Percentiles rank a stretch among this genome's conserved stretches.
Evolutionary conservation across 768 basidiomycete genomes (phyloP).

Genomic region (Dioszegia hungarica): DNA sequence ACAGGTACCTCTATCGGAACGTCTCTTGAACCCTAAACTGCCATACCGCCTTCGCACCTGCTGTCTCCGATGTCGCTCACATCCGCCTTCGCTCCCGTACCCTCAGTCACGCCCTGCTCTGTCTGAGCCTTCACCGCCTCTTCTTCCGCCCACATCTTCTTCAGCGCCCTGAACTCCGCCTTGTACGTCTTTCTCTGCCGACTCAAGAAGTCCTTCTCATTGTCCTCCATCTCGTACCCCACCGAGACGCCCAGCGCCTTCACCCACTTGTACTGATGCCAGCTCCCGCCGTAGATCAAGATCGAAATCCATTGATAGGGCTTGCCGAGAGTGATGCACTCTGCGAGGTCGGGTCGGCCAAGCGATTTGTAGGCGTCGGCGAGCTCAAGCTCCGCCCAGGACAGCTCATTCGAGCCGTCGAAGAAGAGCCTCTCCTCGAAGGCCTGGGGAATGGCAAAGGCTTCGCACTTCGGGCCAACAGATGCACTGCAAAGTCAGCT

Average conservation of each 20-base stretch:
- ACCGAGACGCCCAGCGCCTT: neutral
- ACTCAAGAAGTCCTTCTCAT: neutral
- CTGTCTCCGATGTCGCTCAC: neutral
- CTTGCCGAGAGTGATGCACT: neutral
- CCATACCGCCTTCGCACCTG: neutral
- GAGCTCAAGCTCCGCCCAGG: neutral
- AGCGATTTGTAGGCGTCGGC: neutral
- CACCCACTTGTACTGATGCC: neutral
- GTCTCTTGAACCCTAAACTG: too few relatives aligned
- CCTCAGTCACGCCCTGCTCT: too few relatives aligned
- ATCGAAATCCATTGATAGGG: neutral
- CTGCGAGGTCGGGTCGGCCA: neutral
- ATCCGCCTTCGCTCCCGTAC: too few relatives aligned
- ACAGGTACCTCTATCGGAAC: too few relatives aligned
- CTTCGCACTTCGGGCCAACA: neutral
- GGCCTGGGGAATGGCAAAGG: constrained; percentile 4
- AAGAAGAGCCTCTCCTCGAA: neutral
- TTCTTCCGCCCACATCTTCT: too few relatives aligned
- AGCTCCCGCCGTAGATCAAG: neutral
- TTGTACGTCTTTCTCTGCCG: neutral
- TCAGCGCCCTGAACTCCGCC: too few relatives aligned
- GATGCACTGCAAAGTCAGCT: neutral
- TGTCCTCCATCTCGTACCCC: neutral
- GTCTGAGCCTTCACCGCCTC: too few relatives aligned
- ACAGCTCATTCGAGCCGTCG: neutral